Percentiles rank a stretch among this genome's conserved stretches.
These are phyloP conservation scores for Boletus subparvulus DNA, from an alignment of 768 basidiomycete species.

Conservation along the genomic window DNA sequence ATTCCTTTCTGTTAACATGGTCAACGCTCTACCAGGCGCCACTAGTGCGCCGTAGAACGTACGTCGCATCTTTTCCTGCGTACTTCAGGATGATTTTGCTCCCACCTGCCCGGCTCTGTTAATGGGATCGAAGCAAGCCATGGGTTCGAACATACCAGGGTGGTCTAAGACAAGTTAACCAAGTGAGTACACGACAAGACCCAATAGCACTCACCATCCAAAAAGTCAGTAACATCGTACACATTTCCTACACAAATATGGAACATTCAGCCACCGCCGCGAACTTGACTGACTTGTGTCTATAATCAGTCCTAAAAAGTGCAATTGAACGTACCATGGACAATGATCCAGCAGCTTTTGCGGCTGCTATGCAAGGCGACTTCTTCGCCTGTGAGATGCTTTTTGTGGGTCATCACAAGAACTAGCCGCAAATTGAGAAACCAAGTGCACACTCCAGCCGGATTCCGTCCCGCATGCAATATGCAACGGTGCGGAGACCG, in stretches of 20 bases:
- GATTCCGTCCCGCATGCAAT: slow-evolving; percentile 3
- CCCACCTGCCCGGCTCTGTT: slow-evolving; percentile 50
- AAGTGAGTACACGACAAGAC: not conserved
- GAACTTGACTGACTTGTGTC: not conserved
- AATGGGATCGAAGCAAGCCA: not conserved
- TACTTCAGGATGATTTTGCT: slow-evolving; percentile 84
- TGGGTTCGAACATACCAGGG: slow-evolving; percentile 46
- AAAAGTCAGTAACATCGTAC: slow-evolving; percentile 78
- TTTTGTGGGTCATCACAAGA: slow-evolving; percentile 14
- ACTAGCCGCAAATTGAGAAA: not conserved
- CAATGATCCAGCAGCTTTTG: slow-evolving; percentile 80
- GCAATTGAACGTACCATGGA: slow-evolving; percentile 55
- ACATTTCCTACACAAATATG: slow-evolving; percentile 51
- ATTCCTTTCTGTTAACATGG: slow-evolving; percentile 54
- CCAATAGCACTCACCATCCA: slow-evolving; percentile 50
- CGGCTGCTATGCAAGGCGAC: slow-evolving; percentile 57
- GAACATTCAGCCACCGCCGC: not conserved
- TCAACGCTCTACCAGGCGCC: not conserved
- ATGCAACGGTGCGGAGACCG: no score
- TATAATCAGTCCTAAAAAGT: not conserved
- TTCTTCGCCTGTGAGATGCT: slow-evolving; percentile 43
- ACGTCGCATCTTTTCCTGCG: slow-evolving; percentile 89
- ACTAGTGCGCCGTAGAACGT: slow-evolving; percentile 27
- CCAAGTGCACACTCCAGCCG: not conserved
- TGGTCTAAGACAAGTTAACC: slow-evolving; percentile 45